Evolutionary conservation across 768 basidiomycete genomes (phyloP).

Genomic region (Tulasnella sp.): DNA sequence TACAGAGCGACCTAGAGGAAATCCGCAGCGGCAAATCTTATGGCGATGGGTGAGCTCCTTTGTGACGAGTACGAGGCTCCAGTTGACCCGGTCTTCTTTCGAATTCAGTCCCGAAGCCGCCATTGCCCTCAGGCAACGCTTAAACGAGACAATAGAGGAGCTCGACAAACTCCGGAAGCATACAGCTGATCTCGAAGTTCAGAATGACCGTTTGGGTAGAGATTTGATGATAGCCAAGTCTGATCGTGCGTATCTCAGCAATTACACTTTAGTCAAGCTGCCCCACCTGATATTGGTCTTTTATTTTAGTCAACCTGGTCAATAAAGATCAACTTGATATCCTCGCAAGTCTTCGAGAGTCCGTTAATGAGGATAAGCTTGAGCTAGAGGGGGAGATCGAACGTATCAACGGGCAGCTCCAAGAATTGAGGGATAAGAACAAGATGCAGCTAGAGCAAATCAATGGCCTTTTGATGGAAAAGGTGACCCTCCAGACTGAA

Average conservation of each 20-base stretch:
- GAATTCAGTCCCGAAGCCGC: slow-evolving; percentile 62
- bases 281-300: not conserved
- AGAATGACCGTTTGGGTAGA: slow-evolving; percentile 45
- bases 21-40: slow-evolving; percentile 76
- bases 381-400: slow-evolving; percentile 58
- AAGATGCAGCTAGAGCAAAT: slow-evolving; percentile 86
- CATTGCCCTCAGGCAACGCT: slow-evolving; percentile 73
- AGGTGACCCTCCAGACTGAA: slow-evolving; percentile 80
- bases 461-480: slow-evolving; percentile 75
- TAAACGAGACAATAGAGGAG: slow-evolving; percentile 80
- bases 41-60: slow-evolving; percentile 57
- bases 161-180: slow-evolving; percentile 58
- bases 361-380: slow-evolving; percentile 78
- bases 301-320: slow-evolving; percentile 62
- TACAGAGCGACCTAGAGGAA: slow-evolving; percentile 77
- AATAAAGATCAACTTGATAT: slow-evolving; percentile 92
- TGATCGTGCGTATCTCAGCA: slow-evolving; percentile 42
- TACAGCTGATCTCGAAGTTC: slow-evolving; percentile 60
- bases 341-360: slow-evolving; percentile 71
- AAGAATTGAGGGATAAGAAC: slow-evolving; percentile 68
- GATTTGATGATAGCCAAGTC: slow-evolving; percentile 78
- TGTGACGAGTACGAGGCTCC: not conserved
- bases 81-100: not conserved
- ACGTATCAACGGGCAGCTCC: slow-evolving; percentile 52
- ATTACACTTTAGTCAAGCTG: not conserved